These are phyloP conservation scores for Akanthomyces muscarius DNA, from an alignment of 2,329 filamentous ascomycete genomes.

Conservation along the genomic window DNA sequence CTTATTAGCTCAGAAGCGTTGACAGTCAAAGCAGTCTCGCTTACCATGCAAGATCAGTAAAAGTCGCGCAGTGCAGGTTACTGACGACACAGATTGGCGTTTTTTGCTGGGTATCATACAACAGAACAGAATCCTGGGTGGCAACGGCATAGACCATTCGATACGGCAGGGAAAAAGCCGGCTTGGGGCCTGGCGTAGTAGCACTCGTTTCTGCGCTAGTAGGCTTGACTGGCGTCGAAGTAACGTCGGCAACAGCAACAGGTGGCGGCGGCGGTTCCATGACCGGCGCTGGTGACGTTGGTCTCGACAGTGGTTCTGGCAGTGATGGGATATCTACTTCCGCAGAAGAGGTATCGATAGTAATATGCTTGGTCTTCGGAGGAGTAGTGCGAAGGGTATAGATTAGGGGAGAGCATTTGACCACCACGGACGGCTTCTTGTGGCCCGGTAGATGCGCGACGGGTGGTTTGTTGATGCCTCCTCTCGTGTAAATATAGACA, in stretches of 20 bases:
- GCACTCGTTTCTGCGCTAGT: slow-evolving; percentile 41
- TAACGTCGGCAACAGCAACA: slow-evolving; percentile 46
- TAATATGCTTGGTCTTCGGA: slow-evolving; percentile 78
- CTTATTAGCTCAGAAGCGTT: slow-evolving; percentile 26
- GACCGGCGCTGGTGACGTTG: slow-evolving; percentile 53
- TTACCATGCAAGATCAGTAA: slow-evolving; percentile 94
- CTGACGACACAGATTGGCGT: slow-evolving; percentile 91
- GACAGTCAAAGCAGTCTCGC: slow-evolving; percentile 27
- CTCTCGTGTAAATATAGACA: slow-evolving; percentile 95
- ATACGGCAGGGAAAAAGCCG: slow-evolving; percentile 82
- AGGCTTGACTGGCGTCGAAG: slow-evolving; percentile 50
- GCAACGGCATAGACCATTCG: slow-evolving; percentile 95
- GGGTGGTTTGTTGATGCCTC: slow-evolving; percentile 93
- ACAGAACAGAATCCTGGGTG: slow-evolving; percentile 87
- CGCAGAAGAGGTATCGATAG: slow-evolving; percentile 84
- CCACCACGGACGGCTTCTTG: slow-evolving; percentile 95
- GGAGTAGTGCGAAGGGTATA: slow-evolving; percentile 72
- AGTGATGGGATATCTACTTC: slow-evolving; percentile 81
- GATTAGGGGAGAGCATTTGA: slow-evolving; percentile 86
- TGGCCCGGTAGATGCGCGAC: slow-evolving; percentile 93
- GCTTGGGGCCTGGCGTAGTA: slow-evolving; percentile 55
- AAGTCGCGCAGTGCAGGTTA: slow-evolving; percentile 95
- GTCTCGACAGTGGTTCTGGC: slow-evolving; percentile 73
- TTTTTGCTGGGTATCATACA: slow-evolving; percentile 97
- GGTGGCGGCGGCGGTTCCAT: slow-evolving; percentile 81